Evolutionary conservation across 1,284 basidiomycete genomes (phyloP).

Genomic region (Takashimella tepidaria): DNA sequence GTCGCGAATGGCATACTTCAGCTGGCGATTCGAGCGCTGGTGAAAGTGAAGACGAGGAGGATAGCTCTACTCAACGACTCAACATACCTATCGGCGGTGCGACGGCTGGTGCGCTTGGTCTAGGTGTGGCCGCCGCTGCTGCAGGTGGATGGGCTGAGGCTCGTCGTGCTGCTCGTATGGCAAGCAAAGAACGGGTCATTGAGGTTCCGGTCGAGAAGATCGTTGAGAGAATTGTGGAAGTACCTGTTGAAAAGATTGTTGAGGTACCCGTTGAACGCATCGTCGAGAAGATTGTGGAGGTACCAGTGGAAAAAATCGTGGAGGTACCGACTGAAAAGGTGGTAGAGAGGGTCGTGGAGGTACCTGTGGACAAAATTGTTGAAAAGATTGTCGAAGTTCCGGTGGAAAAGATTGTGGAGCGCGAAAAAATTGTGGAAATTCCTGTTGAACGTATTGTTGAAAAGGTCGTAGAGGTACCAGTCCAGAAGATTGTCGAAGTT

Average conservation of each 20-base stretch:
- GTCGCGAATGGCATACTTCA: constrained; percentile 43
- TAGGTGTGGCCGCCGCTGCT: constrained; percentile 18
- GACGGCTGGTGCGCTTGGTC: constrained; percentile 17
- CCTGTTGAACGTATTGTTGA: constrained; percentile 38
- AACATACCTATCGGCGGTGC: not conserved
- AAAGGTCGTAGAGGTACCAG: constrained; percentile 25
- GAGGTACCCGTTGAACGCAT: constrained; percentile 42
- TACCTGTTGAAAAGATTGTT: constrained; percentile 30
- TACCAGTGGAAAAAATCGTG: constrained; percentile 30
- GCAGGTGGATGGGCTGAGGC: constrained; percentile 28
- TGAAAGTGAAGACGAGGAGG: constrained; percentile 50
- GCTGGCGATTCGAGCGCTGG: constrained; percentile 51
- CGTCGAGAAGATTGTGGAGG: constrained; percentile 30
- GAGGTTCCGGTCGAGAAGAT: constrained; percentile 46
- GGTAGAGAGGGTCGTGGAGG: constrained; percentile 29
- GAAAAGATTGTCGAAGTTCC: constrained; percentile 31
- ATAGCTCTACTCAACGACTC: constrained; percentile 1
- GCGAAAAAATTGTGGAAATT: constrained; percentile 19
- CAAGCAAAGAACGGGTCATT: constrained; percentile 12
- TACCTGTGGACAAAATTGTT: constrained; percentile 24
- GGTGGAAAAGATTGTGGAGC: constrained; percentile 29
- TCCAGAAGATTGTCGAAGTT: constrained; percentile 31
- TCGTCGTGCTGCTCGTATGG: constrained; percentile 13
- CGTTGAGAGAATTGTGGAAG: constrained; percentile 33
- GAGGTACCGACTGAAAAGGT: constrained; percentile 43